These are phyloP conservation scores for Thalassiosira hispida DNA, from an alignment of 352 stramenopile genomes.

Conservation along the genomic window DNA sequence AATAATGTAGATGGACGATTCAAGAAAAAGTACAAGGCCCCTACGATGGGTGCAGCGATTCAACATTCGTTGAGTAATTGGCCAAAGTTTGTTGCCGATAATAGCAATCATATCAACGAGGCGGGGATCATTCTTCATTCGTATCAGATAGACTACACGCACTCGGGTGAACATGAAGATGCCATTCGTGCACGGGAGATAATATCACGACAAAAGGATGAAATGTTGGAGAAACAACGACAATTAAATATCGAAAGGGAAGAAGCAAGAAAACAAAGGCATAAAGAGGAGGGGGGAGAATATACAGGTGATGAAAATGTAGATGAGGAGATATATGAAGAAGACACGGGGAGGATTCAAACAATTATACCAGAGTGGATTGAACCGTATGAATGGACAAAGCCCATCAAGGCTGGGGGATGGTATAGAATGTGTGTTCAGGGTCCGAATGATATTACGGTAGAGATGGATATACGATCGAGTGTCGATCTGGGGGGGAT, in stretches of 20 bases:
- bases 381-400: slow-evolving; percentile 44
- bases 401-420: slow-evolving; percentile 46
- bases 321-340: slow-evolving; percentile 8
- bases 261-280: background rate
- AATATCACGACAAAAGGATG: slow-evolving; percentile 14
- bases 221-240: slow-evolving; percentile 4
- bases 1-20: slow-evolving; percentile 3
- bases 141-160: slow-evolving; percentile 38
- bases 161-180: slow-evolving; percentile 38
- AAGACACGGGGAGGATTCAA: slow-evolving; percentile 2
- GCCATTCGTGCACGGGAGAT: slow-evolving; percentile 22
- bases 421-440: slow-evolving; percentile 79
- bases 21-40: background rate
- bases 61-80: slow-evolving; percentile 23
- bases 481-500: slow-evolving; percentile 65
- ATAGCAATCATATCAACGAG: slow-evolving; percentile 9
- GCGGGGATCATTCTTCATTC: slow-evolving; percentile 31
- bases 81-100: slow-evolving; percentile 6
- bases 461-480: slow-evolving; percentile 77
- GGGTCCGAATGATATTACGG: slow-evolving; percentile 42
- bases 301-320: background rate
- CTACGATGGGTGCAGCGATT: slow-evolving; percentile 15
- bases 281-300: background rate
- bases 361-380: slow-evolving; percentile 29
- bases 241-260: background rate